Evolutionary conservation across 495 filamentous ascomycete genomes (phyloP), one percentile per base, ranked within the genome.

Genomic region (Pseudevernia furfuracea): DNA sequence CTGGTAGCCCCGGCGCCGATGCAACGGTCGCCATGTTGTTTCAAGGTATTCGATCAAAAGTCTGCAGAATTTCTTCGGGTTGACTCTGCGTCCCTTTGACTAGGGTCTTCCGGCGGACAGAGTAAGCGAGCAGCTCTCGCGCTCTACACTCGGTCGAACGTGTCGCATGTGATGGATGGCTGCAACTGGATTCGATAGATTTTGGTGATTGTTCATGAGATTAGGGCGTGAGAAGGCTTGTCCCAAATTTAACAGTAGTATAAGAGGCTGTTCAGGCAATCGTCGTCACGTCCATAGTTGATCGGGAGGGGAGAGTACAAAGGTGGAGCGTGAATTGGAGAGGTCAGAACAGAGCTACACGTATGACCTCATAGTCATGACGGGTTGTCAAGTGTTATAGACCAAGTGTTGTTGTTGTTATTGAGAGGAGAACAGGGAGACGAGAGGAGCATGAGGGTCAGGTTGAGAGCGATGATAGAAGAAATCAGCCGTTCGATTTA

Each of bases 11-110:
- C 21, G 67, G 68, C 17, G 66, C 57, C 38, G 66, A 66, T 28
- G 68, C 69, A 15, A 68, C 63, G 39, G 75, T 62, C 17, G 71
- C 69, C 62, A 73, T 72, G 25, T 72, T 72, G 14, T 3, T 43
- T 38, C 28, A 37, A 4, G 17, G 36, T 32, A 15, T 53, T 30
- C 14, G 28, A 53, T n/a, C 10, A 32, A 30, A 10, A 30, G 49
- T 53, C 49, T 30, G 25, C 28, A 53, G 28, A 12, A 32, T 53
- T 0, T 53, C 15, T 53, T 53, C 14, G 32, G 28, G 6, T 53
- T 32, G 49, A 19, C 49, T 32, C 25, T 53, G 14, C 49, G 49
- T 19, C 49, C 28, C 25, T 32, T 30, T 1, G 28, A 53, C 49
- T 32, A 53, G 28, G 12, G 49, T 32, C 49, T 32, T 12, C 49